Percentiles rank a stretch among this genome's conserved stretches.
Evolutionary conservation across 768 basidiomycete species (phyloP).

Genomic region (Lentinus tigrinus): DNA sequence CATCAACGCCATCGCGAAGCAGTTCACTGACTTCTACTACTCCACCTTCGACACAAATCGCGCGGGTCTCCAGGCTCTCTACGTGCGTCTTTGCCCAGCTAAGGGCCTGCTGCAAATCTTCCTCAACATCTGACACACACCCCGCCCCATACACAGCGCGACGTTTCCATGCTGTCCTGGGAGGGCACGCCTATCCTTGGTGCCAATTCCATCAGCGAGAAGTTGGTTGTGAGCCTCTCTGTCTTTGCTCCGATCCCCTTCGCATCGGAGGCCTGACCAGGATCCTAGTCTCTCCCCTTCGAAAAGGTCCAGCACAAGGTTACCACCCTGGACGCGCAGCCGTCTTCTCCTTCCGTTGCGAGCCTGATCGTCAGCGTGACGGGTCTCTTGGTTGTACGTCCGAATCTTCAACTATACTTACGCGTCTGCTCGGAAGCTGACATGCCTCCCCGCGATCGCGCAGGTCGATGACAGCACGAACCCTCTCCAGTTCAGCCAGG

Average conservation of each 20-base stretch:
- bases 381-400: slow-evolving; percentile 72
- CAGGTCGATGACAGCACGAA: slow-evolving; percentile 81
- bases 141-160: slow-evolving; percentile 52
- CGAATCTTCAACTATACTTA: not conserved
- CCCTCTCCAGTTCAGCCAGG: slow-evolving; percentile 88
- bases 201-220: slow-evolving; percentile 54
- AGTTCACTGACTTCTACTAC: slow-evolving; percentile 87
- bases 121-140: slow-evolving; percentile 3
- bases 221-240: slow-evolving; percentile 57
- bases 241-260: not conserved
- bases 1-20: slow-evolving; percentile 68
- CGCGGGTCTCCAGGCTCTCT: slow-evolving; percentile 55
- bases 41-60: slow-evolving; percentile 69
- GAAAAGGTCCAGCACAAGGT: slow-evolving; percentile 77
- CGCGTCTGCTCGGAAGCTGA: not conserved
- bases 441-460: not conserved
- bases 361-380: slow-evolving; percentile 84
- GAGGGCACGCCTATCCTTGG: slow-evolving; percentile 67
- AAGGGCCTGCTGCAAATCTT: not conserved
- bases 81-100: slow-evolving; percentile 56
- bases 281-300: slow-evolving; percentile 67
- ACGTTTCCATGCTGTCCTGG: slow-evolving; percentile 81
- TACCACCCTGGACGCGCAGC: slow-evolving; percentile 85
- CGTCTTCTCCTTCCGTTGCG: slow-evolving; percentile 57
- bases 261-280: not conserved